Evolutionary conservation across 441 rosid species (phyloP), one percentile per base, ranked within the genome.

Genomic region (Eutrema salsugineum): DNA sequence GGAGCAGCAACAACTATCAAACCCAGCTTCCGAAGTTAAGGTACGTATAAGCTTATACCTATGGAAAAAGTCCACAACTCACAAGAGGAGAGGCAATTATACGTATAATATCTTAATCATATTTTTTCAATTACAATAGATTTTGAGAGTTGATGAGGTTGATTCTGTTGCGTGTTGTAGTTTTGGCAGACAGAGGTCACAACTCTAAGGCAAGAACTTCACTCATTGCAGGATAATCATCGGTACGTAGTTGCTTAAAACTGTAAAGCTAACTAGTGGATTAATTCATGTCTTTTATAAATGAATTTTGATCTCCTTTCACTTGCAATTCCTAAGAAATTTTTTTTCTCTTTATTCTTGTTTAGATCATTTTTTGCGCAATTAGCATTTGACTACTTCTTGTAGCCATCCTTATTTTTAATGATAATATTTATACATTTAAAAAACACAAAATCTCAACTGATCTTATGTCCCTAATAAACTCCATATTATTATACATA

Each of bases 101-200:
- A 12, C 43, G 56, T 36, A 8, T 36, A 64, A 64, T 58, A 46
- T 46, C 16, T 47, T 28, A 65, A 38, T 65, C 48, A 63, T 56
- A 43, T 55, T 72, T 56, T 53, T 66, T 32, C 5, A 2, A 33
- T 39, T 7, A 11, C 6, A 14, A 28, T 50, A 67, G 44, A 60
- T n/a, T 67, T 59, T 24, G 32, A 42, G 46, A 43, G 27, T 58
- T 70, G 44, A 58, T 35, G 46, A 35, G 17, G 43, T 70, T n/a
- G 30, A 6, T 58, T 49, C 6, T 38, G 7, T 59, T 63, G 24
- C 17, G 17, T 71, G 17, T 57, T 73, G 22, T 77, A 92, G 96
- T 85, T 84, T 75, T 92, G 98, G 98, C 93, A 86, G 73, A 81
- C 79, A 70, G 98, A 92, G 84, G 94, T 87, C 36, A 87, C 89